Conservation (phyloP, 2,329 filamentous ascomycete species). For the Daldinia sp. region DNA sequence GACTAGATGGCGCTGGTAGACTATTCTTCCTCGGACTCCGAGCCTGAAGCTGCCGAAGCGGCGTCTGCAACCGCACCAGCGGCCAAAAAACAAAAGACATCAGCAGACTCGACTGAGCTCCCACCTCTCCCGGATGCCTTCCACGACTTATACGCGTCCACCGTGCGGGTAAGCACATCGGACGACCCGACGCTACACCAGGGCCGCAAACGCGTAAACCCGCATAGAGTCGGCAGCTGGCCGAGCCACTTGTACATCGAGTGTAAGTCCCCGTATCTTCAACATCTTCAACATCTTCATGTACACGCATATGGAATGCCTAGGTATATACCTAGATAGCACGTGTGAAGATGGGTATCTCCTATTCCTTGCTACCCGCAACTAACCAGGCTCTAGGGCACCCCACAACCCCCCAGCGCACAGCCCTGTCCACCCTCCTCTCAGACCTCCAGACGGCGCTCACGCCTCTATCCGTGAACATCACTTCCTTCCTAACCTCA, state of each 20-base stretch:
- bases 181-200: constrained; percentile 89
- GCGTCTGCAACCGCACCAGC: constrained; percentile 6
- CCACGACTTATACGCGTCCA: constrained; percentile 88
- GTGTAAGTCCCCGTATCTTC: constrained; percentile 69
- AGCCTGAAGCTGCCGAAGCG: constrained; percentile 29
- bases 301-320: too few species aligned
- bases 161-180: constrained; percentile 75
- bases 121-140: constrained; percentile 83
- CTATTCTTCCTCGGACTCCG: constrained; percentile 48
- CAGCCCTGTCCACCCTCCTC: constrained; percentile 56
- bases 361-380: too few species aligned
- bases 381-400: constrained; percentile 39
- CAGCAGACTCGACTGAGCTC: constrained; percentile 48
- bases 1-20: constrained; percentile 51
- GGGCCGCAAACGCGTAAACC: constrained; percentile 81
- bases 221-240: constrained; percentile 91
- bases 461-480: constrained; percentile 44
- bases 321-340: too few species aligned
- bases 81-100: constrained; percentile 43
- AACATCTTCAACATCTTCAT: not conserved
- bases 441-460: constrained; percentile 48
- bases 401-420: constrained; percentile 52
- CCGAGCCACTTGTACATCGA: constrained; percentile 92
- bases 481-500: constrained; percentile 77
- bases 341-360: too few species aligned